Evolutionary conservation across 371 early-diverging fungal species (phyloP).

Genomic region (Dichotomocladium elegans): DNA sequence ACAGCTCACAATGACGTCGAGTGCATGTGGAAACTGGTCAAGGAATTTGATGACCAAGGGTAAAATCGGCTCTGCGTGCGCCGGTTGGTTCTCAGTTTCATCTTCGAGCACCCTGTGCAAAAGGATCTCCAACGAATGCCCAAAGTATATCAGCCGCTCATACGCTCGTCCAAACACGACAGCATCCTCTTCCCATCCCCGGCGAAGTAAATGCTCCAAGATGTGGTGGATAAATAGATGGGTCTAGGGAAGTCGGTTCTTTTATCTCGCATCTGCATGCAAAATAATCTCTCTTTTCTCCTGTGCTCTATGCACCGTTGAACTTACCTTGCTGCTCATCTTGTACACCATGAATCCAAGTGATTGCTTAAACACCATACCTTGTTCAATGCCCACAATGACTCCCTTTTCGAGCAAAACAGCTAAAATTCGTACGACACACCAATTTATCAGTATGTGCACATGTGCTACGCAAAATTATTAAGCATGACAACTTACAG

Average conservation of each 20-base stretch:
- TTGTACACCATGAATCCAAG: conserved; percentile 63
- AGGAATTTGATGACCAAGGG: conserved; percentile 69
- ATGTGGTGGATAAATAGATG: conserved; percentile 74
- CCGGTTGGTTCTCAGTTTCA: conserved; percentile 48
- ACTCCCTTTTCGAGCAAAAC: conserved; percentile 72
- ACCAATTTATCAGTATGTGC: background rate
- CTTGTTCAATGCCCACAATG: conserved; percentile 76
- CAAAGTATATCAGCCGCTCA: conserved; percentile 71
- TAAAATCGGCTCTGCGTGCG: conserved; percentile 54
- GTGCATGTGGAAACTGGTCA: conserved; percentile 66
- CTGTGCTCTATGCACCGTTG: background rate
- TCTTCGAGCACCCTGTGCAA: conserved; percentile 81
- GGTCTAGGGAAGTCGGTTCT: conserved; percentile 55
- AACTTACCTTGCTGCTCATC: conserved; percentile 62
- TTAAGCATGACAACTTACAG: conserved; percentile 43
- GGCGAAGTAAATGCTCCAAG: conserved; percentile 58
- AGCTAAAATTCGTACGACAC: conserved; percentile 56
- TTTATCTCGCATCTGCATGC: no score
- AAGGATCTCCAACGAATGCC: conserved; percentile 81
- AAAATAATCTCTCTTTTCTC: background rate
- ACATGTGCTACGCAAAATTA: no score
- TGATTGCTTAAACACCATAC: conserved; percentile 50
- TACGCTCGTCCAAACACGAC: conserved; percentile 64
- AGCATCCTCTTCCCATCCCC: conserved; percentile 52
- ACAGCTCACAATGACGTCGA: conserved; percentile 85